These are phyloP conservation scores for Colletotrichum falcatum DNA, from an alignment of 2,329 filamentous ascomycete species.

Conservation along the genomic window DNA sequence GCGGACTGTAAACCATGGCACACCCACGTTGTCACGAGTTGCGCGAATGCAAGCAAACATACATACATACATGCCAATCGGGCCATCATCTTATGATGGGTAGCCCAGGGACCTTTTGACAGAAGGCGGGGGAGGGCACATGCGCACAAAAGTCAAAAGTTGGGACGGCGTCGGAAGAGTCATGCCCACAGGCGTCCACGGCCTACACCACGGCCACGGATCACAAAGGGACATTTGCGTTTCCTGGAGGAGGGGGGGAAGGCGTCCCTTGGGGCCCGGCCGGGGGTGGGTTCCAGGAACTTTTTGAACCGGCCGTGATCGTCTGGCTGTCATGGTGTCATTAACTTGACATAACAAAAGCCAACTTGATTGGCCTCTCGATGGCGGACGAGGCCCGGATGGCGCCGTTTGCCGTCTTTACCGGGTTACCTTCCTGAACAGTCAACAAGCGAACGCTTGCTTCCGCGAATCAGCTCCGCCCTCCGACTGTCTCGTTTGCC, in stretches of 20 bases:
- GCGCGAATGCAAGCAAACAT: no score
- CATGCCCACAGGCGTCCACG: slow-evolving; percentile 1
- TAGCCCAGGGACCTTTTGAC: slow-evolving; percentile 23
- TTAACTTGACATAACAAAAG: background rate
- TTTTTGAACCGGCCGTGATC: slow-evolving; percentile 24
- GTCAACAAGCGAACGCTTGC: background rate
- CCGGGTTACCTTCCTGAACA: slow-evolving; percentile 30
- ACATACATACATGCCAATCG: background rate
- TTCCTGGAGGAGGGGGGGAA: slow-evolving; percentile 13
- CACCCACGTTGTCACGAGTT: background rate
- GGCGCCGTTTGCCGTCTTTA: slow-evolving; percentile 23
- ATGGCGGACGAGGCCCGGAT: slow-evolving; percentile 10
- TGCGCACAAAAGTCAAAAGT: slow-evolving; percentile 7
- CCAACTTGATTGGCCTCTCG: slow-evolving; percentile 15
- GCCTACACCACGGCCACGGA: background rate
- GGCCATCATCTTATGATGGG: background rate
- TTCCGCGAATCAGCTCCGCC: background rate
- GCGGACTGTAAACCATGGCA: background rate
- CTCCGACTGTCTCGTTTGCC: slow-evolving; percentile 14
- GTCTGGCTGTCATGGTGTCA: slow-evolving; percentile 25
- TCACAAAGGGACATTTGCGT: slow-evolving; percentile 14
- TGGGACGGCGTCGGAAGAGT: slow-evolving; percentile 9
- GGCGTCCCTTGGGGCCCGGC: no score
- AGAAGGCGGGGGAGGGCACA: background rate
- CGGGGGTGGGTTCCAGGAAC: slow-evolving; percentile 11